Base-by-base conservation (phyloP, 306 rosid genomes). In the Oemleria cerasiformis region DNA sequence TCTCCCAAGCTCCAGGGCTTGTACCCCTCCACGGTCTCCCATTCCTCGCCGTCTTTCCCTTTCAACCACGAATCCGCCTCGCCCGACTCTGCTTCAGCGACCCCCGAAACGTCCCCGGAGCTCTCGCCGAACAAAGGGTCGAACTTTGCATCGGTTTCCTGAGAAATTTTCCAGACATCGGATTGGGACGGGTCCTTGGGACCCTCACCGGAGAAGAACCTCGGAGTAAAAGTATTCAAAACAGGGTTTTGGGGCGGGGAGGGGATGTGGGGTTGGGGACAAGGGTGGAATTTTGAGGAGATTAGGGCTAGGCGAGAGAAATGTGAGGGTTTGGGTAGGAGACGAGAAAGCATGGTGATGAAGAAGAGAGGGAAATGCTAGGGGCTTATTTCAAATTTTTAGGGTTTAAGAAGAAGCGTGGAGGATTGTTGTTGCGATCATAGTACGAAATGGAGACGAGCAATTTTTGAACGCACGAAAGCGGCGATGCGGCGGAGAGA, bases 321-420 rank as follows among this genome's bases (percentile, higher is more conserved):
- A 83, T 89, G 82, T 20, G 83, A 81, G 76, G 94, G 73, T 80
- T 84, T 93, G 20, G 94, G 91, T 8, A 93, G 78, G 41, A 93
- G 78, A 71, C 97, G 97, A 66, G 98, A 84, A 69, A 91, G 94
- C 98, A 93, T 93, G 73, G 79, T 80, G 88, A 20, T 60, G 9
- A 40, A 30, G 71, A 36, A 67, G 34, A 58, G 9, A 19, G 58
- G n/a, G 10, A 2, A 55, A 55, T 55, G 36, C 5, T 11, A 12
- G 38, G 62, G 41, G 5, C 30, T 60, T 25, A 19, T 51, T 38
- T 40, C 38, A 7, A 56, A 23, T 21, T 51, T 68, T 19, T 41
- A 68, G 72, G 61, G 62, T 19, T 19, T 67, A 67, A 50, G 34
- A n/a, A 15, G 38, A 39, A n/a, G 3, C n/a, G 3, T 3, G 57